phyloP scores from a whole-genome alignment of 257 asterid genomes.

The Scutellaria baicalensis region DNA sequence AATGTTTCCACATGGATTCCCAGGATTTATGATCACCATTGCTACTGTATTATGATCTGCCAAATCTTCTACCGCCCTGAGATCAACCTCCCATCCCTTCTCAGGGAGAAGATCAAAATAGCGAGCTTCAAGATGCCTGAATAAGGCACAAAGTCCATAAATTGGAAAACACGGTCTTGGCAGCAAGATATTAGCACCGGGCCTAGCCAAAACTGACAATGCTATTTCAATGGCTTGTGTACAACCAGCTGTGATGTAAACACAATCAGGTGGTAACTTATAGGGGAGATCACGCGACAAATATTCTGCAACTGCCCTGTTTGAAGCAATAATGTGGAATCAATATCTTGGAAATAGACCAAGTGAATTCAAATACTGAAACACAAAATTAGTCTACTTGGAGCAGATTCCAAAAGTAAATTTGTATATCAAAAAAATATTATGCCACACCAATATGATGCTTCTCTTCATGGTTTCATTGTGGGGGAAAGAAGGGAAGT shows the following conservation, averaged over 20 bases:
- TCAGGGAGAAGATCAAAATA: slow-evolving; percentile 65
- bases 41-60: slow-evolving; percentile 79
- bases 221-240: slow-evolving; percentile 83
- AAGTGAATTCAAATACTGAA: not conserved
- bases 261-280: slow-evolving; percentile 51
- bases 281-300: slow-evolving; percentile 68
- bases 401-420: not conserved
- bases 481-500: no score
- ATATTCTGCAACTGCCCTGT: slow-evolving; percentile 76
- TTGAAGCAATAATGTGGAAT: not conserved
- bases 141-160: slow-evolving; percentile 62
- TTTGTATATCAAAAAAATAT: not conserved
- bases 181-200: slow-evolving; percentile 67
- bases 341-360: not conserved
- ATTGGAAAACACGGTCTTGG: slow-evolving; percentile 87
- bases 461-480: not conserved
- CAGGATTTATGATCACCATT: slow-evolving; percentile 77
- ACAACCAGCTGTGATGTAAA: slow-evolving; percentile 86
- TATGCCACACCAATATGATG: not conserved
- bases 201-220: slow-evolving; percentile 54
- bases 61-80: slow-evolving; percentile 48
- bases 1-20: slow-evolving; percentile 94
- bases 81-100: slow-evolving; percentile 77
- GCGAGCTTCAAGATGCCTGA: slow-evolving; percentile 59
- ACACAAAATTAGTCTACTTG: not conserved